phyloP scores from a whole-genome alignment of 1,284 basidiomycete genomes.

The Nidula niveotomentosa region DNA sequence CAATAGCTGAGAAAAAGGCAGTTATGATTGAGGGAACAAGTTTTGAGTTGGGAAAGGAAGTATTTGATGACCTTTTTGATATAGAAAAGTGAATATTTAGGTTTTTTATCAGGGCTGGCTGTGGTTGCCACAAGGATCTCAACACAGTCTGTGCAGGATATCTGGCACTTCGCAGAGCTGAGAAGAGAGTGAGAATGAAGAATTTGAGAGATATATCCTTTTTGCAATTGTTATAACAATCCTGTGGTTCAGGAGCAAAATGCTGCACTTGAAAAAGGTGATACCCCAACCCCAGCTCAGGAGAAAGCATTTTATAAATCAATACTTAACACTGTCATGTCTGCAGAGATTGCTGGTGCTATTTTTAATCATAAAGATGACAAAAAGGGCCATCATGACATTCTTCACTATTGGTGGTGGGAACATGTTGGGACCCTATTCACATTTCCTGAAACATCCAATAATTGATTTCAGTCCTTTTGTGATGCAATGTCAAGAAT shows the following conservation, averaged over 20 bases:
- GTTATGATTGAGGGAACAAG: not conserved
- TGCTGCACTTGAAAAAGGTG: not conserved
- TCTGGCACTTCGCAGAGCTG: not conserved
- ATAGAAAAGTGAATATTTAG: not conserved
- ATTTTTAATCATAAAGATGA: slow-evolving; percentile 24
- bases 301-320: slow-evolving; percentile 4
- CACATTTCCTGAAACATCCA: slow-evolving; percentile 12
- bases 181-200: not conserved
- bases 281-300: not conserved
- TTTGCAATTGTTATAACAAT: not conserved
- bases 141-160: slow-evolving; percentile 2
- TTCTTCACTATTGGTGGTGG: slow-evolving; percentile 13
- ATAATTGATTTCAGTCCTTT: slow-evolving; percentile 9
- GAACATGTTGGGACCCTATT: slow-evolving; percentile 11
- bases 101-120: not conserved
- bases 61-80: not conserved
- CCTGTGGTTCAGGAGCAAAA: not conserved
- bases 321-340: slow-evolving; percentile 26
- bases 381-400: slow-evolving; percentile 27
- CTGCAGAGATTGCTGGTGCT: not conserved
- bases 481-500: slow-evolving; percentile 4
- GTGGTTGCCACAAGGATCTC: not conserved
- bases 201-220: not conserved
- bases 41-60: not conserved
- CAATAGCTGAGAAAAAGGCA: not conserved